phyloP scores from a whole-genome alignment of 257 asterid species.

The Capsicum baccatum region DNA sequence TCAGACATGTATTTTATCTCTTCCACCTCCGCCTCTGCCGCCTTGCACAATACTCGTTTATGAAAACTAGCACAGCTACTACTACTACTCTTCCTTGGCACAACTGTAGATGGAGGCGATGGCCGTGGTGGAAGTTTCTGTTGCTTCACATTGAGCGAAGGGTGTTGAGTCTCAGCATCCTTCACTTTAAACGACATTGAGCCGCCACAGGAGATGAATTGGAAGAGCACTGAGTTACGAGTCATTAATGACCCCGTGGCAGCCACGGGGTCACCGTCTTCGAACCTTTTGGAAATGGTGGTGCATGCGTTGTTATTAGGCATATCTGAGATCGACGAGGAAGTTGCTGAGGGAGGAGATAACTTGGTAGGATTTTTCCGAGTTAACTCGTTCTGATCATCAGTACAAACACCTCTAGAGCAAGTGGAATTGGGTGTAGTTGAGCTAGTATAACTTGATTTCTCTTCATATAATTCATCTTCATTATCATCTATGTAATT shows the following conservation, averaged over 20 bases:
- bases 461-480: slow-evolving; percentile 48
- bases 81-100: slow-evolving; percentile 56
- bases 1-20: slow-evolving; percentile 79
- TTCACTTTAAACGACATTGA: slow-evolving; percentile 61
- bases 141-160: slow-evolving; percentile 11
- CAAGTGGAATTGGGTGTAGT: slow-evolving; percentile 41
- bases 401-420: slow-evolving; percentile 69
- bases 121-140: slow-evolving; percentile 24
- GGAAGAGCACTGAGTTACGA: slow-evolving; percentile 71
- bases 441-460: slow-evolving; percentile 38
- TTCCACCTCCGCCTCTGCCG: slow-evolving; percentile 40
- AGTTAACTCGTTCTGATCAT: slow-evolving; percentile 36
- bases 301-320: slow-evolving; percentile 27
- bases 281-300: slow-evolving; percentile 47
- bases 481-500: slow-evolving; percentile 39
- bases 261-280: slow-evolving; percentile 56
- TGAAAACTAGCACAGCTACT: slow-evolving; percentile 47
- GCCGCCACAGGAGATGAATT: slow-evolving; percentile 84
- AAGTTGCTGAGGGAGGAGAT: slow-evolving; percentile 69
- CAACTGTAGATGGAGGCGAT: not conserved
- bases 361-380: slow-evolving; percentile 40
- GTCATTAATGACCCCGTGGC: slow-evolving; percentile 55
- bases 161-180: slow-evolving; percentile 22
- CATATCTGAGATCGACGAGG: slow-evolving; percentile 66
- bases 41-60: slow-evolving; percentile 58